Base-by-base conservation (phyloP, 768 basidiomycete species). In the Termitomyces sp. region DNA sequence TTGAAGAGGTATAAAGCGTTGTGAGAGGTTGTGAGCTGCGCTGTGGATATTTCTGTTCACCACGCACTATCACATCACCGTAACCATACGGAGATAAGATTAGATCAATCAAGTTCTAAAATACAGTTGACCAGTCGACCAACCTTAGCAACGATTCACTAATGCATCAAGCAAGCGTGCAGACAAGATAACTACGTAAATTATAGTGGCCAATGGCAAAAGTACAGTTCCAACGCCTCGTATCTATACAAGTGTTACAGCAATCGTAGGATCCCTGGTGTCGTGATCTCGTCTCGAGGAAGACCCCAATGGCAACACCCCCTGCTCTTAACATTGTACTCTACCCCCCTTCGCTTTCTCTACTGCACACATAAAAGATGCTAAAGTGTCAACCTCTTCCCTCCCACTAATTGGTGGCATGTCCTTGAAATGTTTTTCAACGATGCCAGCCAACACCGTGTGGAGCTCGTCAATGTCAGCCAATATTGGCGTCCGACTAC, bases 371-470 rank as follows among this genome's bases (percentile, higher is more conserved):
- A 92, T 88, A 64, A 93, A 92, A 32, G 85, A 82, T 20, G 89
- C 88, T 40, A 93, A 74, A n/a, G 86, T 88, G 59, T 93, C 91
- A 47, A 90, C 85, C 71, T 93, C 91, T 69, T 87, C 86, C 52
- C 86, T 77, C 13, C 78, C 77, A 59, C 70, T 77, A 26, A 79
- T 76, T 18, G 79, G 71, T 13, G 72, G 65, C 57, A 83, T 75
- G 39, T 87, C 84, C 56, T 82, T 77, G 68, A 91, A 93, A 71
- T 93, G 91, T 54, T 78, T 78, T 65, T 91, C 87, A 2, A 85
- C 89, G 40, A 93, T 79, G 8, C 75, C 72, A 2, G 91, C 91
- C 34, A 93, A 72, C 44, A 88, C 79, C 0, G 69, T 75, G 58
- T 91, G 86, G 16, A 91, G 75, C 37, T 91, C 90, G 34, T 77